Conservation (phyloP, 257 asterid genomes). For the Lycium ferocissimum region DNA sequence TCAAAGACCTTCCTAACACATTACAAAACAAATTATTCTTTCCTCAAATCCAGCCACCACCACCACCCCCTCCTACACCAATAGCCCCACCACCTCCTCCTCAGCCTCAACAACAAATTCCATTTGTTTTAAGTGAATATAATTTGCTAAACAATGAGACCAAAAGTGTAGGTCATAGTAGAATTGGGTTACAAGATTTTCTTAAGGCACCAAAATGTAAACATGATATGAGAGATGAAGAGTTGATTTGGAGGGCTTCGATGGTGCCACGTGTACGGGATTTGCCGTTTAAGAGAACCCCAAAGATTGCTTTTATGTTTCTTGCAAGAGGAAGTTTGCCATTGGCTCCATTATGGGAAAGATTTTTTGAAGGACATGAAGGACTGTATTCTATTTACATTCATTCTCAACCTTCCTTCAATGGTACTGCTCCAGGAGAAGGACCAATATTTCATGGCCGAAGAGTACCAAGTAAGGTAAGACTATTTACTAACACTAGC, state of each 20-base stretch:
- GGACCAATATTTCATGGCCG: constrained; percentile 68
- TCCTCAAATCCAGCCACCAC: constrained; percentile 24
- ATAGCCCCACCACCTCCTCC: not conserved
- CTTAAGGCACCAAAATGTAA: constrained; percentile 33
- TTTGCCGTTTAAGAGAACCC: constrained; percentile 54
- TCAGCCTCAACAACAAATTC: not conserved
- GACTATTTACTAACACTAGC: not conserved
- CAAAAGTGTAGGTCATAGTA: not conserved
- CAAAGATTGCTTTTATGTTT: constrained; percentile 83
- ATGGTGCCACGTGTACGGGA: constrained; percentile 49
- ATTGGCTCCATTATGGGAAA: constrained; percentile 79
- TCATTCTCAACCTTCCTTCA: constrained; percentile 62
- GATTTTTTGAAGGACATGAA: constrained; percentile 64
- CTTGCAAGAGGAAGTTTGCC: constrained; percentile 65
- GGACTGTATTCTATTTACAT: constrained; percentile 65
- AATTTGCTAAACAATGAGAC: not conserved
- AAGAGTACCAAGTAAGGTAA: constrained; percentile 75
- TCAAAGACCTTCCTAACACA: constrained; percentile 43
- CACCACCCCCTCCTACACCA: not conserved
- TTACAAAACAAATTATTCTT: constrained; percentile 2
- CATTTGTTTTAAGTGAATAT: not conserved
- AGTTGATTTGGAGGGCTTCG: constrained; percentile 77
- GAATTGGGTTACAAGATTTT: constrained; percentile 43
- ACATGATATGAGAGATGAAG: constrained; percentile 74
- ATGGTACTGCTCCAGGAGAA: constrained; percentile 36